Evolutionary conservation across 352 stramenopile species (phyloP).

Genomic region (Phytopythium vexans): DNA sequence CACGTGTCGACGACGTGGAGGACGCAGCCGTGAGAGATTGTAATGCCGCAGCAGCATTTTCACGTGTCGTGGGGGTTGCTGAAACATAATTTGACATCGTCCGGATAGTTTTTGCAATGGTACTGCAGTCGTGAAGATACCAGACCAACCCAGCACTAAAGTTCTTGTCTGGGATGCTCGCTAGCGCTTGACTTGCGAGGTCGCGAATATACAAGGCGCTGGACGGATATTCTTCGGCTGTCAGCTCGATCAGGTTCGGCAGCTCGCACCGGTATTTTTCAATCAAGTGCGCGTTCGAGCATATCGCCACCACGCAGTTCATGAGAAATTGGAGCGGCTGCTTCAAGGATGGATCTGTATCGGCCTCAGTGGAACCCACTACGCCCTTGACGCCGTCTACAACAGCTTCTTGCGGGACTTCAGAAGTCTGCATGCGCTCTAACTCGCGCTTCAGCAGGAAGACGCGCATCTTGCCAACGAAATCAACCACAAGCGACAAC

Average conservation of each 20-base stretch:
- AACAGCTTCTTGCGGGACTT: neutral
- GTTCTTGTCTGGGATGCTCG: conserved; percentile 44
- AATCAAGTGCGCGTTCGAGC: conserved; percentile 44
- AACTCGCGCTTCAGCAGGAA: conserved; percentile 50
- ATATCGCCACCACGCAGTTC: conserved; percentile 56
- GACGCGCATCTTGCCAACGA: conserved; percentile 49
- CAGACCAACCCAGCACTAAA: conserved; percentile 72
- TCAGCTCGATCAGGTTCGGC: conserved; percentile 57
- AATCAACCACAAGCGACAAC: conserved; percentile 63
- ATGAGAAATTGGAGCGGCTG: conserved; percentile 50
- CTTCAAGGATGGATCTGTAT: conserved; percentile 13
- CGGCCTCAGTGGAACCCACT: too few relatives aligned
- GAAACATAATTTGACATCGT: conserved; percentile 36
- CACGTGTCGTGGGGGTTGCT: conserved; percentile 24
- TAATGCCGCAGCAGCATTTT: conserved; percentile 32
- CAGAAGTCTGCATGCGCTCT: conserved; percentile 9
- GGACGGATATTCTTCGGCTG: conserved; percentile 59
- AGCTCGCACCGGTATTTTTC: conserved; percentile 71
- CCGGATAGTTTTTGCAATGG: conserved; percentile 41
- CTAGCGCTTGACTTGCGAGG: conserved; percentile 37
- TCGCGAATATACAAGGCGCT: conserved; percentile 45
- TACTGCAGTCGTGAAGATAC: conserved; percentile 71
- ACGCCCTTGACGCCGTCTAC: too few relatives aligned
- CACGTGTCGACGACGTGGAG: neutral
- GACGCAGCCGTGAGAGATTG: conserved; percentile 5